phyloP scores from a whole-genome alignment of 2,329 filamentous ascomycete species.

The Akanthomyces muscarius region DNA sequence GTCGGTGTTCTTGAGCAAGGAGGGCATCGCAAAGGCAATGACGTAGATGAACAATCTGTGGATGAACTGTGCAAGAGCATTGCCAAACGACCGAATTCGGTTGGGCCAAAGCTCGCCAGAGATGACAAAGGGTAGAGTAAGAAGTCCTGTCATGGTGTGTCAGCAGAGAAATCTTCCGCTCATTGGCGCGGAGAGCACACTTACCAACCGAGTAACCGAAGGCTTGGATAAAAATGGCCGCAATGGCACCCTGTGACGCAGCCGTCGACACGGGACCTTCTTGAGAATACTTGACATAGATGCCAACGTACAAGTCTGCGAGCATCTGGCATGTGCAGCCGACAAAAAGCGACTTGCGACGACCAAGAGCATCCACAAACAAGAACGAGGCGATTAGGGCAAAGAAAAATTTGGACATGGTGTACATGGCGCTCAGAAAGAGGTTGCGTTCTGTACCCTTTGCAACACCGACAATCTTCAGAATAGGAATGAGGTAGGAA shows the following conservation, averaged over 20 bases:
- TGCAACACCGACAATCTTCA: constrained; percentile 34
- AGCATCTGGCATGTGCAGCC: constrained; percentile 36
- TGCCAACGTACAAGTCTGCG: constrained; percentile 38
- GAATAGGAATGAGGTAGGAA: constrained; percentile 40
- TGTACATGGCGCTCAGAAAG: constrained; percentile 41
- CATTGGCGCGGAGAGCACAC: background rate
- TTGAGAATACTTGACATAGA: constrained; percentile 35
- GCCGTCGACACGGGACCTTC: constrained; percentile 22
- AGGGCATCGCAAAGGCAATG: constrained; percentile 30
- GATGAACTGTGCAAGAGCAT: constrained; percentile 30
- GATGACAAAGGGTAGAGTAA: constrained; percentile 42
- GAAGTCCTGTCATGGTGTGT: constrained; percentile 25
- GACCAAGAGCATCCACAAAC: constrained; percentile 41
- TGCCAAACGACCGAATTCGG: constrained; percentile 40
- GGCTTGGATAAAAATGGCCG: constrained; percentile 41
- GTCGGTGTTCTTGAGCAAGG: constrained; percentile 28
- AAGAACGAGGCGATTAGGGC: constrained; percentile 40
- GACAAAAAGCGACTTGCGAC: constrained; percentile 34
- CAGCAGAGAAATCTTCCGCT: background rate
- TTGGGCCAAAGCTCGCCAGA: constrained; percentile 43
- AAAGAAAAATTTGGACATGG: constrained; percentile 40
- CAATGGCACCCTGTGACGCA: constrained; percentile 37
- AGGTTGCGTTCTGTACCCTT: constrained; percentile 30
- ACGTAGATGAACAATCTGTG: constrained; percentile 31
- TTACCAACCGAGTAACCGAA: constrained; percentile 38